These are phyloP conservation scores for Colletotrichum lini DNA, from an alignment of 2,329 filamentous ascomycete species.

Conservation along the genomic window DNA sequence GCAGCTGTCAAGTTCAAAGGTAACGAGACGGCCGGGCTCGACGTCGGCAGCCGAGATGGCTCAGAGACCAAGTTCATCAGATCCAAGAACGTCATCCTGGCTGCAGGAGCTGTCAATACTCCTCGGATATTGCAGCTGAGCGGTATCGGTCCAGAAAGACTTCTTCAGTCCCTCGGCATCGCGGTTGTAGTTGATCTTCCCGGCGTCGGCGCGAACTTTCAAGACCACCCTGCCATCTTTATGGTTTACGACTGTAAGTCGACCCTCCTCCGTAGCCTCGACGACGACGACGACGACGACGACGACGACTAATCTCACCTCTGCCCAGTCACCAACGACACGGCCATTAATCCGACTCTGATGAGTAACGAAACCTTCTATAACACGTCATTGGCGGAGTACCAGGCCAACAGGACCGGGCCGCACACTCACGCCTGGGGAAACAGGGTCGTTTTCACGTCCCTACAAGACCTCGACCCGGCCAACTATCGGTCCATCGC, in stretches of 20 bases:
- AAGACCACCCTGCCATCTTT: slow-evolving; percentile 54
- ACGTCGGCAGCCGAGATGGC: slow-evolving; percentile 35
- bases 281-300: neutral
- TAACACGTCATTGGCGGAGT: slow-evolving; percentile 45
- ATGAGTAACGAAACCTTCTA: slow-evolving; percentile 46
- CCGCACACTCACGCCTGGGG: slow-evolving; percentile 46
- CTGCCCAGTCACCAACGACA: slow-evolving; percentile 28
- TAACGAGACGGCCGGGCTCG: slow-evolving; percentile 53
- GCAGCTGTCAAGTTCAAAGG: slow-evolving; percentile 49
- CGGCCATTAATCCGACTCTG: slow-evolving; percentile 31
- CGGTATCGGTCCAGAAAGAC: slow-evolving; percentile 64
- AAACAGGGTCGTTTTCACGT: slow-evolving; percentile 44
- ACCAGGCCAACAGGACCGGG: slow-evolving; percentile 44
- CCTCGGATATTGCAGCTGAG: slow-evolving; percentile 70
- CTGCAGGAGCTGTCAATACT: slow-evolving; percentile 65
- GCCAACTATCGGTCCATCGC: slow-evolving; percentile 27
- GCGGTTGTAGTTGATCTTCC: slow-evolving; percentile 68
- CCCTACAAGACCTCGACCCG: slow-evolving; percentile 40
- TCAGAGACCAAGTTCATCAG: slow-evolving; percentile 34
- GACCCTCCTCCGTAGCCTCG: slow-evolving; percentile 12
- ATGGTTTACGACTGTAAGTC: slow-evolving; percentile 51
- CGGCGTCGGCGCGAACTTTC: slow-evolving; percentile 53
- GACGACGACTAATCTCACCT: neutral
- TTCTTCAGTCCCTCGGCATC: slow-evolving; percentile 61
- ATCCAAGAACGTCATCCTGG: slow-evolving; percentile 50